phyloP scores from a whole-genome alignment of 2,329 filamentous ascomycete genomes.

The Helminthosporium solani region DNA sequence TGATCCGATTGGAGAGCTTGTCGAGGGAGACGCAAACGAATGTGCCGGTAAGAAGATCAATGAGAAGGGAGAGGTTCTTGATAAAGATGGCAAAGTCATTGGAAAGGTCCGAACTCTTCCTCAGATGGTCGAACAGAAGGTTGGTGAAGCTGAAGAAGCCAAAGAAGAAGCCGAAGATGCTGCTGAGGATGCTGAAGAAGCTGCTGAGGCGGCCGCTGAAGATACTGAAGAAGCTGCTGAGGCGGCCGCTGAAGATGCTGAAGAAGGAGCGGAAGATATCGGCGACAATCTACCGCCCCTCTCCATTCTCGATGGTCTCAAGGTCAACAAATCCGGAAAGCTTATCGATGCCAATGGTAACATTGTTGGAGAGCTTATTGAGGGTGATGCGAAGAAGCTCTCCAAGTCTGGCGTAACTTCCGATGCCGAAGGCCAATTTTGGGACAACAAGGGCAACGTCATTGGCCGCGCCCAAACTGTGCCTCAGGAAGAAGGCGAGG shows the following conservation, averaged over 20 bases:
- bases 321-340: slow-evolving; percentile 54
- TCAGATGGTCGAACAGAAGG: slow-evolving; percentile 42
- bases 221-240: slow-evolving; percentile 33
- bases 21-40: slow-evolving; percentile 60
- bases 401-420: slow-evolving; percentile 49
- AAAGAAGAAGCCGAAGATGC: slow-evolving; percentile 32
- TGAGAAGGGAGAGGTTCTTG: slow-evolving; percentile 63
- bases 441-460: slow-evolving; percentile 56
- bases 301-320: slow-evolving; percentile 52
- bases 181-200: slow-evolving; percentile 36
- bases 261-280: slow-evolving; percentile 37
- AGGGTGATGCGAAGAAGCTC: slow-evolving; percentile 55
- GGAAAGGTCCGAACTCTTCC: slow-evolving; percentile 60
- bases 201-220: slow-evolving; percentile 28
- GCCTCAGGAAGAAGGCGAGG: slow-evolving; percentile 48
- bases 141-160: slow-evolving; percentile 32
- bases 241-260: slow-evolving; percentile 32
- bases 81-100: slow-evolving; percentile 63
- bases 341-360: slow-evolving; percentile 49
- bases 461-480: slow-evolving; percentile 53
- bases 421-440: slow-evolving; percentile 54
- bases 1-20: slow-evolving; percentile 55
- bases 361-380: slow-evolving; percentile 52
- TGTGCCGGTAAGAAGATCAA: slow-evolving; percentile 67
- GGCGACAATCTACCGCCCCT: slow-evolving; percentile 48